phyloP scores from a whole-genome alignment of 2,329 filamentous ascomycete genomes.

The Colletotrichum ledebouriae region DNA sequence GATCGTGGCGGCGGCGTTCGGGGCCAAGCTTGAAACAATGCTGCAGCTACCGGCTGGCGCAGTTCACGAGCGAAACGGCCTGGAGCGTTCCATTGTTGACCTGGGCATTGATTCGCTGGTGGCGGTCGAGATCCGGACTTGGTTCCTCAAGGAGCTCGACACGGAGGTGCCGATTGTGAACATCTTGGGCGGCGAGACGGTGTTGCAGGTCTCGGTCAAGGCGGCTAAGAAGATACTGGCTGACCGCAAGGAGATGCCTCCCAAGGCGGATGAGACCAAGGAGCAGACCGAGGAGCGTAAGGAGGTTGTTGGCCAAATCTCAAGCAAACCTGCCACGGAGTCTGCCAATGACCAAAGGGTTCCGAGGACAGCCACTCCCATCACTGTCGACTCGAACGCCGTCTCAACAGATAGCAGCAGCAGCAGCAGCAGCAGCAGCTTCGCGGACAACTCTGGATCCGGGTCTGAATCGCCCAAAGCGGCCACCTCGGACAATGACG shows the following conservation, averaged over 20 bases:
- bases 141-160: slow-evolving; percentile 19
- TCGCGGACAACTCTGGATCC: too few relatives aligned
- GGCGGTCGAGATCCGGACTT: slow-evolving; percentile 13
- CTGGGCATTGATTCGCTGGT: slow-evolving; percentile 5
- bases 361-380: background rate
- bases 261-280: rapidly evolving
- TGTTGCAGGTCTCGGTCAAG: background rate
- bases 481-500: too few relatives aligned
- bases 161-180: slow-evolving; percentile 12
- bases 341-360: too few relatives aligned
- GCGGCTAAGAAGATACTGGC: slow-evolving; percentile 7
- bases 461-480: too few relatives aligned
- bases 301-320: background rate
- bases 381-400: background rate
- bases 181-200: slow-evolving; percentile 6
- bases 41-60: too few relatives aligned
- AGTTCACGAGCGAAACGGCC: too few relatives aligned
- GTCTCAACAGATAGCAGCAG: background rate
- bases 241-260: background rate
- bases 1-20: too few relatives aligned
- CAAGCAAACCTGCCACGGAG: too few relatives aligned
- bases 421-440: background rate
- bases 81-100: background rate
- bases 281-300: background rate
- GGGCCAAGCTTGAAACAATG: too few relatives aligned